Base-by-base conservation (phyloP, 805 yeast genomes). In the Candida manassasensis region DNA sequence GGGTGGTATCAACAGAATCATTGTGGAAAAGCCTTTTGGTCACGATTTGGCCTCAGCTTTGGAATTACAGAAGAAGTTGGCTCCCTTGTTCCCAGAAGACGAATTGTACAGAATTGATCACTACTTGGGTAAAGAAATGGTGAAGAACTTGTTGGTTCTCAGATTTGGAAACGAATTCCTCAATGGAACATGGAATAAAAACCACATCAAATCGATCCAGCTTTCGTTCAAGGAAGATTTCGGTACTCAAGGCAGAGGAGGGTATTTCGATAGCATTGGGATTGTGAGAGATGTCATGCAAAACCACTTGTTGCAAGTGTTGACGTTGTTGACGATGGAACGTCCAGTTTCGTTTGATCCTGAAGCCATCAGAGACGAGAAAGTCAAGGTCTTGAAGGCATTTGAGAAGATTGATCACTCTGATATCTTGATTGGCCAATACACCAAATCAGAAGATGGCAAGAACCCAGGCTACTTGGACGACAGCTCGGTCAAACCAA, bases 211-310 rank as follows among this genome's bases (percentile, higher is more conserved):
- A 43, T 76, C 81, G 26, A 80, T 93, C 43, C 96, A 90, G 69
- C 79, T 93, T 48, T 76, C 90, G 10, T 90, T 93, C 73, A 93
- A 93, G 69, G 98, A 93, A 68, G 86, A 93, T n/a, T 93, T 93
- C 51, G 98, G 98, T 37, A 93, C 98, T 27, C 96, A 93, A 66
- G 98, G 98, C 38, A 79, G 98, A 58, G 98, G 98, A 49, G 98
- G 98, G 25, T 93, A 93, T 69, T 93, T 93, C 55, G 97, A 93
- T 63, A 71, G 73, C 37, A 87, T 89, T 53, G 98, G 98, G 40
- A 93, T 93, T 56, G 84, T 93, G 48, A 79, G 98, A 62, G 98
- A 93, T 57, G 97, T 93, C 32, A 90, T 93, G 87, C 98, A 93
- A 70, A 93, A 93, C 73, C 98, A 93, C 67, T 64, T 93, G 50